Evolutionary conservation across 2,329 filamentous ascomycete genomes (phyloP).

Genomic region (Dothistroma pini): DNA sequence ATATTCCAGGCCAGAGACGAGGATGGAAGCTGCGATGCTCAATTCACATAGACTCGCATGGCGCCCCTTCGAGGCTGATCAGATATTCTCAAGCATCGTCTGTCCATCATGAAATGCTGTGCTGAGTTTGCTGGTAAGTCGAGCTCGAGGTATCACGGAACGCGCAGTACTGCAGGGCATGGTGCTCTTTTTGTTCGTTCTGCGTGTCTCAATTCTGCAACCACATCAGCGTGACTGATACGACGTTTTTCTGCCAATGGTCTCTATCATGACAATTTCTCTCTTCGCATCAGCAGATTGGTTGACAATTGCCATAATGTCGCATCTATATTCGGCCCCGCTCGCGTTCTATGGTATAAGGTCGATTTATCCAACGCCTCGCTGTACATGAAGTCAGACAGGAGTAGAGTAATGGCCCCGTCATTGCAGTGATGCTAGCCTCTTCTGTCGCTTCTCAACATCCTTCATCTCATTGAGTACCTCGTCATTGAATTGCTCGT

Average conservation of each 20-base stretch:
- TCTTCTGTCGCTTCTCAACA: conserved; percentile 45
- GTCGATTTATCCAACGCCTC: neutral
- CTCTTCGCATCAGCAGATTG: no score
- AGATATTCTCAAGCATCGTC: neutral
- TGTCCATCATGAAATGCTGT: neutral
- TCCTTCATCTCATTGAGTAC: conserved; percentile 65
- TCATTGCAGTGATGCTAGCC: conserved; percentile 13
- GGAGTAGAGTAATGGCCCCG: neutral
- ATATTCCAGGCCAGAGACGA: no score
- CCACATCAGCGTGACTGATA: no score
- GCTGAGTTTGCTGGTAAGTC: neutral
- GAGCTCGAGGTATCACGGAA: neutral
- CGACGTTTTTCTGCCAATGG: no score
- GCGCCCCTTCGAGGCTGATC: no score
- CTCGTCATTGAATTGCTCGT: conserved; percentile 65
- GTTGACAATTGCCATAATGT: neutral
- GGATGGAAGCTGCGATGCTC: no score
- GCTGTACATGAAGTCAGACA: neutral
- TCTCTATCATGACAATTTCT: no score
- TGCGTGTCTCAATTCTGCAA: neutral
- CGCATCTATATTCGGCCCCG: neutral
- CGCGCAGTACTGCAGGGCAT: neutral
- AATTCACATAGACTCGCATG: no score
- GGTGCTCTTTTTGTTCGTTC: neutral
- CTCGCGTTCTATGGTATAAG: neutral